Base-by-base conservation (phyloP, 225 moss, liverwort and hornwort genomes). In the Rhytidiadelphus loreus region DNA sequence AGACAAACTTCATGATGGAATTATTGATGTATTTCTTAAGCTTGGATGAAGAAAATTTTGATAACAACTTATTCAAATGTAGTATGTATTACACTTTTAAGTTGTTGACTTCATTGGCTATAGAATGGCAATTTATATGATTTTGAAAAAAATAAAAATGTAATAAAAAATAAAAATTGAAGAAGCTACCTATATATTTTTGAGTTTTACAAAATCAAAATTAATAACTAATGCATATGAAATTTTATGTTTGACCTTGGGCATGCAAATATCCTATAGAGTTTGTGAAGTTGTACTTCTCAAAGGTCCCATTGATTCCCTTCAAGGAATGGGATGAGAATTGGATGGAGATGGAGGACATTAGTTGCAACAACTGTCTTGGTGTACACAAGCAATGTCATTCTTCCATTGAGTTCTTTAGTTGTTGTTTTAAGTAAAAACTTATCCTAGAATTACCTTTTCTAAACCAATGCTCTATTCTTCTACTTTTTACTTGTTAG, bases 191-290 rank as follows among this genome's bases (percentile, higher is more conserved):
- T 72, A 44, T 44, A 6, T 10, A 28, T 17, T 16, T 1, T 29
- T 44, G 16, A 17, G 2, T 6, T 44, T 29, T 6, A 2, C 6
- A 44, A 28, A 2, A 72, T 44, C 6, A 44, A 44, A 6, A 72
- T 72, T 9, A 29, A 72, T 6, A 44, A 44, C 9, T 4, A 16
- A 10, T 29, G 29, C 10, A 72, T 43, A 10, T 44, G 2, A 44
- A 44, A 72, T 28, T 26, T 6, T 44, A 0, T 28, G 0, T 6
- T 0, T 43, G 0, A 72, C 21, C 3, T 44, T 44, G 44, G 0
- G 14, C 1, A 41, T 0, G 0, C 0, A 5, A n/a, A n/a, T n/a
- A n/a, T n/a, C n/a, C n/a, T n/a, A 0, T 25, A 0, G 15, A 70
- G 8, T 41, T 70, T 25, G 13, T 50, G 14, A 50, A 50, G 50